Evolutionary conservation across 257 asterid species (phyloP).

Genomic region (Plantago major): DNA sequence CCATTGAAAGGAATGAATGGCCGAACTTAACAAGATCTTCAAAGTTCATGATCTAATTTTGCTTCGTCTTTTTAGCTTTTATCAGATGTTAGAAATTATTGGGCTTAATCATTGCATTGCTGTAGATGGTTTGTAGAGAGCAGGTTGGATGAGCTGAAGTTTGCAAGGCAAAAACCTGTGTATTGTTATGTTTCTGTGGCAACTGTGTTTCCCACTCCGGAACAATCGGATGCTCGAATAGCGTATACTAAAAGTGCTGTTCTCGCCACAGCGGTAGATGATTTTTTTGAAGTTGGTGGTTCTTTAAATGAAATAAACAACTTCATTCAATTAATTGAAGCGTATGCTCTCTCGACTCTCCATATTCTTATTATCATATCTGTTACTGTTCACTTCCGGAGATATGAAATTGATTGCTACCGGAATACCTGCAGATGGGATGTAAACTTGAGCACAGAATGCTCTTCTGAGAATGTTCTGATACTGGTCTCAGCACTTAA

Average conservation of each 20-base stretch:
- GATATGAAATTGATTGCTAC: conserved; percentile 6
- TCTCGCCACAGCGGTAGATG: conserved; percentile 80
- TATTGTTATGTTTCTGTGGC: conserved; percentile 86
- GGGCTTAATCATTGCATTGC: conserved; percentile 13
- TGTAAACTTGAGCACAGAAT: conserved; percentile 35
- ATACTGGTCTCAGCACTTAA: conserved; percentile 66
- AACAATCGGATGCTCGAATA: conserved; percentile 76
- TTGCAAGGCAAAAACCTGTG: conserved; percentile 51
- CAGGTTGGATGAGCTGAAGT: conserved; percentile 68
- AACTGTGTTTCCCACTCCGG: conserved; percentile 60
- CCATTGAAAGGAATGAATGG: too few species aligned
- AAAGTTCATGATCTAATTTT: too few species aligned
- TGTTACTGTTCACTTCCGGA: background rate
- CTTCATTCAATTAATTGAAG: conserved; percentile 60
- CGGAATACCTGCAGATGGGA: conserved; percentile 64
- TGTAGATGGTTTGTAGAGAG: conserved; percentile 66
- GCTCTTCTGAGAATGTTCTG: conserved; percentile 51
- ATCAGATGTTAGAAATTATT: background rate
- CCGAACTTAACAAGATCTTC: too few species aligned
- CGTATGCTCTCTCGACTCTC: conserved; percentile 29
- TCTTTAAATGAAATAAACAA: conserved; percentile 64
- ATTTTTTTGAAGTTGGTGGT: conserved; percentile 81
- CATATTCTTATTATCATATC: conserved; percentile 9
- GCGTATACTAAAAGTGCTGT: conserved; percentile 83
- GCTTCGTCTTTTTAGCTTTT: too few species aligned